Evolutionary conservation across 208 protist species (phyloP), one percentile per base, ranked within the genome.

Genomic region (Wallacemonas sp.): DNA sequence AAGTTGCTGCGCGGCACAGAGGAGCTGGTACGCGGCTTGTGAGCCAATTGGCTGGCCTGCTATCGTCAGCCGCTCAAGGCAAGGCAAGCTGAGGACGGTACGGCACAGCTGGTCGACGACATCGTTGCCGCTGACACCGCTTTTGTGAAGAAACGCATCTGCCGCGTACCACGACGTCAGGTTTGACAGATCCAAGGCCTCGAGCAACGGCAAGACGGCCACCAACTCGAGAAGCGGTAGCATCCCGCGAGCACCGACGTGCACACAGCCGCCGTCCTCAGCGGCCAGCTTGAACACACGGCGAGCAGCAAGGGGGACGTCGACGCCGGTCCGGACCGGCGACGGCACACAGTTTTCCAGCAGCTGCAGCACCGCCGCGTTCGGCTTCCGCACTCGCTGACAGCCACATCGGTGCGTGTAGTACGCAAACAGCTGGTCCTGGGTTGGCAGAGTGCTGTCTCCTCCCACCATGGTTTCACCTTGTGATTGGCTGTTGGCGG

Each of bases 391-490:
- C 43, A 93, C 83, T 9, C 71, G 60, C 44, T 84, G 70, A 38
- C 80, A 70, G 4, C 83, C 83, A 48, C 87, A 93, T 17, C 78
- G 70, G 9, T 71, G 67, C 44, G 86, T 56, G 61, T 90, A 93
- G 48, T 87, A 79, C 32, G 81, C 75, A 61, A 83, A 88, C 33
- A 93, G 76, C 29, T 93, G 78, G 57, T 88, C 87, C 61, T 93
- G 87, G 21, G 70, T 68, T 2, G 78, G 68, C 41, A 83, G 61
- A 14, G 24, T 23, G n/a, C n/a, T n/a, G 9, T 8, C 14, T 46
- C 21, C 6, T 38, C 44, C 36, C 2, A 48, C 38, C 57, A 62
- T 44, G n/a, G n/a, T n/a, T n/a, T n/a, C n/a, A n/a, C n/a, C n/a
- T n/a, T n/a, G n/a, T n/a, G n/a, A n/a, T n/a, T n/a, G n/a, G n/a